Evolutionary conservation across 495 filamentous ascomycete genomes (phyloP).

Genomic region (Talaromyces nanjingensis): DNA sequence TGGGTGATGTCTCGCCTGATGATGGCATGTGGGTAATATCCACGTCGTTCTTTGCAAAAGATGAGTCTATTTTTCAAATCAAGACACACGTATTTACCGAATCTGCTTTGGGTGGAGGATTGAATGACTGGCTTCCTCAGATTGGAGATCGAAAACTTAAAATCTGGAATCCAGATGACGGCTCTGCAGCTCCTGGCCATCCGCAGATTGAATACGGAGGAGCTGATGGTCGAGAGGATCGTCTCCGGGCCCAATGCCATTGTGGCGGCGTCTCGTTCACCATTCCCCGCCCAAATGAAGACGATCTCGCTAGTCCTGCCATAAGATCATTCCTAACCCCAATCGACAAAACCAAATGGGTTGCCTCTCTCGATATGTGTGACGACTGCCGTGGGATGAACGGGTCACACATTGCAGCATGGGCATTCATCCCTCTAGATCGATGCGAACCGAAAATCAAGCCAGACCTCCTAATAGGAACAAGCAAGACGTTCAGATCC

Average conservation of each 20-base stretch:
- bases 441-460: conserved; percentile 11
- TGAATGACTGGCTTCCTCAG: conserved; percentile 26
- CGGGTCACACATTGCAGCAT: conserved; percentile 39
- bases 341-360: conserved; percentile 28
- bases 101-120: conserved; percentile 39
- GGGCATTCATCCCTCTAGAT: conserved; percentile 31
- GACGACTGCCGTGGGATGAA: conserved; percentile 42
- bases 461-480: conserved; percentile 31
- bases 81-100: conserved; percentile 32
- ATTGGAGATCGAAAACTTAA: conserved; percentile 19
- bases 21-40: conserved; percentile 20
- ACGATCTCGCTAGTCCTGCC: conserved; percentile 20
- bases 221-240: neutral
- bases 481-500: conserved; percentile 37
- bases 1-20: conserved; percentile 20
- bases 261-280: conserved; percentile 43
- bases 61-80: conserved; percentile 25
- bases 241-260: conserved; percentile 36
- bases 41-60: conserved; percentile 24
- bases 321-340: conserved; percentile 35
- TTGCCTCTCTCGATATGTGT: conserved; percentile 39
- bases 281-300: conserved; percentile 26
- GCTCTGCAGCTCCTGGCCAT: neutral
- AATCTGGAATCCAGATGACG: conserved; percentile 13
- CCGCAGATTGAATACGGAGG: neutral